These are phyloP conservation scores for Arthonia radiata DNA, from an alignment of 495 filamentous ascomycete genomes.

Conservation along the genomic window DNA sequence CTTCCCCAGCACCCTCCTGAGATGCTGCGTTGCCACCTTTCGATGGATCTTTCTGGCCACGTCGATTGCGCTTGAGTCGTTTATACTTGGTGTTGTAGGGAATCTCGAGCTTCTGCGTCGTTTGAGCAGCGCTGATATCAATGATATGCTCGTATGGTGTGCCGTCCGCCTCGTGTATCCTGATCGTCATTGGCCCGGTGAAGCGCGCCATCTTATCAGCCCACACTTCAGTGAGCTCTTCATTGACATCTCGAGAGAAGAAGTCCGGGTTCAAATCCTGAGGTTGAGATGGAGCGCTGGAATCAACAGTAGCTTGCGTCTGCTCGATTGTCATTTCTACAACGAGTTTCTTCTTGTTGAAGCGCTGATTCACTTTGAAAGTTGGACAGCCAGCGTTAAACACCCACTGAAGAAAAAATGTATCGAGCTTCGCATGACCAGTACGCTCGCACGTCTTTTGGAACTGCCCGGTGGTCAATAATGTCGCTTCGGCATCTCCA, in stretches of 20 bases:
- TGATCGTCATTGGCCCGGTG: constrained; percentile 86
- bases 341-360: constrained; percentile 94
- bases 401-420: constrained; percentile 87
- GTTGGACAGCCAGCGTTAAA: constrained; percentile 64
- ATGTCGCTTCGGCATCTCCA: constrained; percentile 44
- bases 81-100: constrained; percentile 99
- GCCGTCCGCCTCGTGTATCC: constrained; percentile 95
- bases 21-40: constrained; percentile 41
- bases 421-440: constrained; percentile 58
- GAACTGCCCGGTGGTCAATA: constrained; percentile 50
- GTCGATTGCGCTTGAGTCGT: constrained; percentile 72
- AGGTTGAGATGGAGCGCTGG: too few species aligned
- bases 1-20: constrained; percentile 39
- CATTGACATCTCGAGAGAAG: constrained; percentile 64
- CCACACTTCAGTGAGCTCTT: constrained; percentile 44
- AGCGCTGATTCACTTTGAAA: constrained; percentile 61
- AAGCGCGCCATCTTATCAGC: constrained; percentile 52
- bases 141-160: constrained; percentile 97
- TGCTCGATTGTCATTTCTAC: constrained; percentile 84
- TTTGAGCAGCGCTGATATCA: constrained; percentile 64
- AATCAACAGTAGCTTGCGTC: constrained; percentile 32
- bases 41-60: constrained; percentile 75
- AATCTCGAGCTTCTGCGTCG: constrained; percentile 73
- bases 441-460: constrained; percentile 63
- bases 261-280: constrained; percentile 33